phyloP scores from a whole-genome alignment of 108 stramenopile species.

The Skeletonema tropicum region DNA sequence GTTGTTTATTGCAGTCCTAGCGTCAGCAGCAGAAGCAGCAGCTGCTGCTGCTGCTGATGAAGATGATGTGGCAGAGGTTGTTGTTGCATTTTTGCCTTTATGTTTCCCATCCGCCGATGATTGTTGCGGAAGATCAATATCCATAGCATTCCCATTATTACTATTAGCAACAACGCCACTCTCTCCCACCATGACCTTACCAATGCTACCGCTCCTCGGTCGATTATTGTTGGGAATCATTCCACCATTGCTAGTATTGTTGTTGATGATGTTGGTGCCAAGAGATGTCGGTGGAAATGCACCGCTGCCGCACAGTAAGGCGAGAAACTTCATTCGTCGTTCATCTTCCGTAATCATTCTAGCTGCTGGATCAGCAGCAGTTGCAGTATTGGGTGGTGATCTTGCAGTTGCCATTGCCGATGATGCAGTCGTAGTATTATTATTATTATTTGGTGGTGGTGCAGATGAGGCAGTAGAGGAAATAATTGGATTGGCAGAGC shows the following conservation, averaged over 20 bases:
- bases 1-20: neutral
- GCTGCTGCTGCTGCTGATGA: no score
- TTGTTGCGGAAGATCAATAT: neutral
- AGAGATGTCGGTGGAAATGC: neutral
- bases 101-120: neutral
- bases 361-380: neutral
- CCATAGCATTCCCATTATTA: neutral
- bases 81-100: neutral
- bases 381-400: neutral
- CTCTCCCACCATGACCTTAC: slow-evolving; percentile 13
- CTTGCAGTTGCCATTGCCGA: neutral
- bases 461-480: no score
- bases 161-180: slow-evolving; percentile 4
- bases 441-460: neutral
- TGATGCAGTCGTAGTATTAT: neutral
- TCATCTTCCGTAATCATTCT: slow-evolving; percentile 25
- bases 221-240: neutral
- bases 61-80: neutral
- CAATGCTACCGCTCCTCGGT: slow-evolving; percentile 13
- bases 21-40: neutral
- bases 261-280: neutral
- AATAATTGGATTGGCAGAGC: neutral
- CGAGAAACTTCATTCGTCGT: slow-evolving; percentile 43
- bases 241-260: neutral
- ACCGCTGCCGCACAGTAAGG: slow-evolving; percentile 27